A percentile compares a stretch with the other conserved stretches of the same genome.
These are phyloP conservation scores for Takashimella tepidaria DNA, from an alignment of 1,284 basidiomycete species.

Conservation along the genomic window DNA sequence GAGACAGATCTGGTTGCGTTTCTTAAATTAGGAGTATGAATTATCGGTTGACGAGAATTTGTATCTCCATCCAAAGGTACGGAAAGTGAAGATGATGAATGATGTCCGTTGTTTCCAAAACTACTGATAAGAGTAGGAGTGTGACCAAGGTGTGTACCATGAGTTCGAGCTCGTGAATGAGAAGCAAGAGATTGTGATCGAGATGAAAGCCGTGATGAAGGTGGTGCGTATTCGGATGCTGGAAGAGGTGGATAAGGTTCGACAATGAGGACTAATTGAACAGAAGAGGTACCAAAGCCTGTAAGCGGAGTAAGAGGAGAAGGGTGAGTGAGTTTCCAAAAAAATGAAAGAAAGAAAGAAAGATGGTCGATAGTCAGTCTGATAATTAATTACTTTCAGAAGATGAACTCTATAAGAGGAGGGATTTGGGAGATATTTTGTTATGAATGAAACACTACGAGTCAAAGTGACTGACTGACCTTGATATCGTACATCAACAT, in stretches of 20 bases:
- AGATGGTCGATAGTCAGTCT: not conserved
- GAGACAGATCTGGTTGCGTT: slow-evolving; percentile 37
- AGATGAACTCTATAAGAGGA: not conserved
- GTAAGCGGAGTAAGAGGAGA: too few species aligned
- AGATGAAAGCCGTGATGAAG: slow-evolving; percentile 39
- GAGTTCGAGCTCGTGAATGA: slow-evolving; percentile 26
- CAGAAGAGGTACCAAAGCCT: slow-evolving; percentile 44
- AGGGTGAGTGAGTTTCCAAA: not conserved
- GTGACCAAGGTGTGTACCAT: slow-evolving; percentile 14
- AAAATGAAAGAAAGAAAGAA: not conserved
- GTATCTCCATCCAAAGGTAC: slow-evolving; percentile 13
- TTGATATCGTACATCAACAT: slow-evolving; percentile 37
- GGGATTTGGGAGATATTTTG: too few species aligned
- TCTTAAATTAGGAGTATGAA: slow-evolving; percentile 31
- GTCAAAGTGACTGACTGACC: too few species aligned
- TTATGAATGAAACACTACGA: too few species aligned
- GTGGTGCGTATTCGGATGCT: slow-evolving; percentile 38
- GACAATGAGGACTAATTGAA: slow-evolving; percentile 44
- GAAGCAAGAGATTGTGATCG: slow-evolving; percentile 33
- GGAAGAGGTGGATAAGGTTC: slow-evolving; percentile 44
- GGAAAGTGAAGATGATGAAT: slow-evolving; percentile 32
- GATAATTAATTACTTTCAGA: not conserved
- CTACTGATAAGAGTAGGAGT: too few species aligned
- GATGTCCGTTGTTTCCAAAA: slow-evolving; percentile 12
- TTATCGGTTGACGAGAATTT: slow-evolving; percentile 1